These are phyloP conservation scores for Aureobasidium sp. DNA, from an alignment of 2,329 filamentous ascomycete genomes.

Conservation along the genomic window DNA sequence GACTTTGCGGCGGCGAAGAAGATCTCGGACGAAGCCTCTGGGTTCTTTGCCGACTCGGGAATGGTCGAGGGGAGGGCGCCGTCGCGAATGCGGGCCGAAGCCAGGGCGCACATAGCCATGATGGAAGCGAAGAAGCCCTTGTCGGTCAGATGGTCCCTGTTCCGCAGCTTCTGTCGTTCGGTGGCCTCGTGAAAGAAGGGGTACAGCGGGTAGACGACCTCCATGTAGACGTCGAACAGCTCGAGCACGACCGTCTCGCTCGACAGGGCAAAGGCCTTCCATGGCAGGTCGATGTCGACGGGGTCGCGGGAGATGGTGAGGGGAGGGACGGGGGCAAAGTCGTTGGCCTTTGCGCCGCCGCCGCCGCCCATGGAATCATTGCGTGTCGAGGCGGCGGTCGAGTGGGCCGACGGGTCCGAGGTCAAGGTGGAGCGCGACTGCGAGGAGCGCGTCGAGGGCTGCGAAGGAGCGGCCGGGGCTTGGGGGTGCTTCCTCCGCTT, in stretches of 20 bases:
- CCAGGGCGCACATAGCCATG: constrained; percentile 48
- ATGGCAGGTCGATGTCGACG: constrained; percentile 28
- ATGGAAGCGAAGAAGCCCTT: constrained; percentile 40
- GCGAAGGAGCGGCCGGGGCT: background rate
- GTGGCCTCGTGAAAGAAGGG: constrained; percentile 47
- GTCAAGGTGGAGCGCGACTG: background rate
- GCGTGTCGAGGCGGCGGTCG: background rate
- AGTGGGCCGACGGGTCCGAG: background rate
- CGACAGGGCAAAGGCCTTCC: constrained; percentile 38
- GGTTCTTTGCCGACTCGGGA: constrained; percentile 29
- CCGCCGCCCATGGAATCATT: constrained; percentile 5
- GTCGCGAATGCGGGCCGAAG: constrained; percentile 44
- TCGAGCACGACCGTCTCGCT: constrained; percentile 35
- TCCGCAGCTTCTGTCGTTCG: constrained; percentile 35
- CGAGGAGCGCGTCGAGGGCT: background rate
- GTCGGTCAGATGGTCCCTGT: constrained; percentile 39
- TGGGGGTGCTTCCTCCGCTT: constrained; percentile 27
- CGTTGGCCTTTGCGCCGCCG: too few relatives aligned
- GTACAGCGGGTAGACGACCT: constrained; percentile 48
- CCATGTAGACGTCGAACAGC: constrained; percentile 45
- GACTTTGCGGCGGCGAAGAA: constrained; percentile 41
- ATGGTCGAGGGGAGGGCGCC: constrained; percentile 38
- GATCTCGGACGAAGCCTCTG: constrained; percentile 33
- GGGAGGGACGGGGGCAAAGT: background rate
- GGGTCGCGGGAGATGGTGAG: constrained; percentile 11